Conservation (phyloP, 495 filamentous ascomycete species). For the Aspergillus incahuasiensis region DNA sequence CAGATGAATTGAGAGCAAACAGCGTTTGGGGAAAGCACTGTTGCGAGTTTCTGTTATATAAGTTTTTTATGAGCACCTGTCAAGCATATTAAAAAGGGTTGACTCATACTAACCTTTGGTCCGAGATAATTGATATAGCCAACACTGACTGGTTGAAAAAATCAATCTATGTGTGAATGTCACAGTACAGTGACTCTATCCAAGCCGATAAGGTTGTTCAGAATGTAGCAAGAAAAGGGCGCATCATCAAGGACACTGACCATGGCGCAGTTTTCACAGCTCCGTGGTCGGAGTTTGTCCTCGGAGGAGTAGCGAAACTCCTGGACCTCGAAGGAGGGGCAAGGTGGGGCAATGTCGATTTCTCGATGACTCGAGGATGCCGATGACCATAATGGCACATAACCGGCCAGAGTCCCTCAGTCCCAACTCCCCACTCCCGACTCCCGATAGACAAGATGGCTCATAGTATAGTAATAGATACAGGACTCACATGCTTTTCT, state of each 20-base stretch:
- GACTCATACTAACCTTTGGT: not conserved
- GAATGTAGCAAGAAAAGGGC: not conserved
- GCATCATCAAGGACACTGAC: no score
- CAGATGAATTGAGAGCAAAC: not conserved
- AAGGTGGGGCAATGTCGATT: constrained; percentile 6
- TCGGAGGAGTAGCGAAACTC: not conserved
- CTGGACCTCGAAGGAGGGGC: constrained; percentile 4
- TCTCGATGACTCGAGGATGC: no score
- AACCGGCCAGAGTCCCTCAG: no score
- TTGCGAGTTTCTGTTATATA: not conserved
- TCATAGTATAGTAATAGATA: no score
- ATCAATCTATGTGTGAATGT: not conserved
- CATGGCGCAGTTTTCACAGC: no score
- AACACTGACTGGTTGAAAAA: not conserved
- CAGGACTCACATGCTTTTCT: no score
- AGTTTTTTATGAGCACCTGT: not conserved
- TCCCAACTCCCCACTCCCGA: no score
- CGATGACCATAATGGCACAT: no score
- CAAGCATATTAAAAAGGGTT: not conserved
- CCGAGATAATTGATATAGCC: not conserved
- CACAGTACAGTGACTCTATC: not conserved
- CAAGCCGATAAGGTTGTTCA: not conserved
- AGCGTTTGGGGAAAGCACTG: not conserved
- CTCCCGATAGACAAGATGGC: no score
- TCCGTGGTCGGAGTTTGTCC: not conserved